Evolutionary conservation across 2,329 filamentous ascomycete species (phyloP).

Genomic region (Aspergillus versicolor): DNA sequence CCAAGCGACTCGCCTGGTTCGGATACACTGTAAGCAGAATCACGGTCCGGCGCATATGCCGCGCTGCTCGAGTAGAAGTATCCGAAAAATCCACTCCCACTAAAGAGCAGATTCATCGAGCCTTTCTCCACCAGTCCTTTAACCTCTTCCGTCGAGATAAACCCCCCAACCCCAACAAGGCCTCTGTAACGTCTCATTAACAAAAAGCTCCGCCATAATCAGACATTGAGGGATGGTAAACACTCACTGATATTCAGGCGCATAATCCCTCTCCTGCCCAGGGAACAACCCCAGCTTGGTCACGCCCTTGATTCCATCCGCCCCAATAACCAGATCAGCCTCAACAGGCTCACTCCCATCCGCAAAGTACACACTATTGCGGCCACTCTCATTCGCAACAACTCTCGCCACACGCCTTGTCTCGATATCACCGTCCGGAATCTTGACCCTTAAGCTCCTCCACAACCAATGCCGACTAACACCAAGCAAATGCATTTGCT

Average conservation of each 20-base stretch:
- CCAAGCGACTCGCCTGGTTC: constrained; percentile 33
- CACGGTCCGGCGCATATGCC: constrained; percentile 17
- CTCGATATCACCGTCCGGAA: constrained; percentile 35
- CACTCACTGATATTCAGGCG: constrained; percentile 42
- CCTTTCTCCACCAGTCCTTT: constrained; percentile 33
- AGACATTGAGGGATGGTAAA: no score
- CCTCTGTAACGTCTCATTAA: constrained; percentile 27
- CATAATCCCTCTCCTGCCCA: constrained; percentile 33
- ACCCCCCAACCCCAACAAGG: constrained; percentile 48
- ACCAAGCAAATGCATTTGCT: constrained; percentile 32
- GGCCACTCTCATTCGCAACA: constrained; percentile 22
- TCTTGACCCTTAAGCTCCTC: constrained; percentile 34
- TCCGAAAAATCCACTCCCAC: constrained; percentile 53
- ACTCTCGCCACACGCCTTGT: constrained; percentile 34
- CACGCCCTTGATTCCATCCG: constrained; percentile 42
- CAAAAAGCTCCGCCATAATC: neutral
- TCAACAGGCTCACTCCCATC: constrained; percentile 33
- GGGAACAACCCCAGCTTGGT: constrained; percentile 39
- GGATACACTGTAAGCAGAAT: constrained; percentile 27
- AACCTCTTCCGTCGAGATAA: constrained; percentile 35
- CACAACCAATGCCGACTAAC: constrained; percentile 41
- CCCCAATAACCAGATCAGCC: constrained; percentile 45
- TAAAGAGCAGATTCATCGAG: constrained; percentile 46
- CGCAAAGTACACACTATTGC: constrained; percentile 32
- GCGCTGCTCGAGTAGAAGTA: constrained; percentile 41